Percentiles rank a stretch among this genome's conserved stretches.
Conservation (phyloP, 2,329 filamentous ascomycete genomes). For the Ilyonectria sp. region DNA sequence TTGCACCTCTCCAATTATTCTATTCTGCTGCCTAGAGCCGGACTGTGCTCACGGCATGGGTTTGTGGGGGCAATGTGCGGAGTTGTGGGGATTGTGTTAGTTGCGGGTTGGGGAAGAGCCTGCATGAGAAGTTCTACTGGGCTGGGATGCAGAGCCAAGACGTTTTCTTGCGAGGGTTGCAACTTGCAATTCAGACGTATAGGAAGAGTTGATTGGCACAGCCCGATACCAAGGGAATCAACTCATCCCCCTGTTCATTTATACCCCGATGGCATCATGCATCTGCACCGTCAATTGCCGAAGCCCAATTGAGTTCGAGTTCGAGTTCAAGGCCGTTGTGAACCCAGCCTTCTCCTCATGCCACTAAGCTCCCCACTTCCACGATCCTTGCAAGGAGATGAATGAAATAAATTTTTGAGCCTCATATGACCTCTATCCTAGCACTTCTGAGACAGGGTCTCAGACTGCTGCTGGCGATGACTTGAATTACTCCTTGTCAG, state of each 20-base stretch:
- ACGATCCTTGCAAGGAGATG: neutral
- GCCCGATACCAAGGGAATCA: neutral
- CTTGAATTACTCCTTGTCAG: neutral
- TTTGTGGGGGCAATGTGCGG: constrained; percentile 25
- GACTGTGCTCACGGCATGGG: neutral
- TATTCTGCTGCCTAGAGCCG: constrained; percentile 37
- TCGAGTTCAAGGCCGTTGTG: neutral
- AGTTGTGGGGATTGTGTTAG: constrained; percentile 11
- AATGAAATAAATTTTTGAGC: constrained; percentile 6
- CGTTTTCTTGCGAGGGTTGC: neutral
- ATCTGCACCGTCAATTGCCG: constrained; percentile 4
- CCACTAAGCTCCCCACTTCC: constrained; percentile 7
- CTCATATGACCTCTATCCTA: constrained; percentile 17
- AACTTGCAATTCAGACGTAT: neutral
- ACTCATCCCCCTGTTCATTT: neutral
- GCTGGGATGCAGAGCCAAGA: neutral
- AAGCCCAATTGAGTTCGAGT: neutral
- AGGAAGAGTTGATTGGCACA: neutral
- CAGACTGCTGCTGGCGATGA: neutral
- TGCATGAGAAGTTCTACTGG: neutral
- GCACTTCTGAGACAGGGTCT: neutral
- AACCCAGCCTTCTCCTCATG: neutral
- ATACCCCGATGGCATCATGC: constrained; percentile 3
- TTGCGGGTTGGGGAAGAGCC: constrained; percentile 17
- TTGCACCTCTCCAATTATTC: constrained; percentile 18